Conservation (phyloP, 768 basidiomycete genomes). For the Boletus reticulatus region DNA sequence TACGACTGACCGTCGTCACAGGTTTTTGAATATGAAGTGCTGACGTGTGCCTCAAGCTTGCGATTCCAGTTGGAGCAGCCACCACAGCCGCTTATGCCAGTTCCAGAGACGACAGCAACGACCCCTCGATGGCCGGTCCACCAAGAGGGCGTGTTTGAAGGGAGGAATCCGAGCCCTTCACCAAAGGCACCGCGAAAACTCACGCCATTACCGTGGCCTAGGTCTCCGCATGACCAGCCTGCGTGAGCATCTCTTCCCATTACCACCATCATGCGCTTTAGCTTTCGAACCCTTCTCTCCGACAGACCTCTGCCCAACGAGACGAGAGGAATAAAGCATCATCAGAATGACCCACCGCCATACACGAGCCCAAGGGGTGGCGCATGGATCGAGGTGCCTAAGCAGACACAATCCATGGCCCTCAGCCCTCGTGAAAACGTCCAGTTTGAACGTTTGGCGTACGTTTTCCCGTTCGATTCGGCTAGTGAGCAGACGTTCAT, state of each 20-base stretch:
- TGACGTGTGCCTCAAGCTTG: conserved; percentile 18
- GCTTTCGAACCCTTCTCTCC: background rate
- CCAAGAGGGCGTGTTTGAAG: background rate
- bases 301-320: background rate
- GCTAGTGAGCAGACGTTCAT: background rate
- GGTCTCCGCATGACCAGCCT: background rate
- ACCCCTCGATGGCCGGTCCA: background rate
- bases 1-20: conserved; percentile 1
- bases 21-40: conserved; percentile 23
- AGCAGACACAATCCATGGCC: conserved; percentile 1
- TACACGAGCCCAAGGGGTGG: conserved; percentile 9
- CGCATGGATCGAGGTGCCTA: conserved; percentile 13
- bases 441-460: conserved; percentile 19
- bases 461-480: background rate
- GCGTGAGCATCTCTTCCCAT: conserved; percentile 6
- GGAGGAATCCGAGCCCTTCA: background rate
- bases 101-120: background rate
- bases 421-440: conserved; percentile 12
- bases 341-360: conserved; percentile 8
- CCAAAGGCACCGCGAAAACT: background rate
- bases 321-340: background rate
- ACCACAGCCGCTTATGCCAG: background rate
- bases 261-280: background rate
- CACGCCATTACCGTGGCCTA: conserved; percentile 5
- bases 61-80: conserved; percentile 10